These are phyloP conservation scores for Blastocystis sp. DNA, from an alignment of 352 stramenopile genomes.

Conservation along the genomic window DNA sequence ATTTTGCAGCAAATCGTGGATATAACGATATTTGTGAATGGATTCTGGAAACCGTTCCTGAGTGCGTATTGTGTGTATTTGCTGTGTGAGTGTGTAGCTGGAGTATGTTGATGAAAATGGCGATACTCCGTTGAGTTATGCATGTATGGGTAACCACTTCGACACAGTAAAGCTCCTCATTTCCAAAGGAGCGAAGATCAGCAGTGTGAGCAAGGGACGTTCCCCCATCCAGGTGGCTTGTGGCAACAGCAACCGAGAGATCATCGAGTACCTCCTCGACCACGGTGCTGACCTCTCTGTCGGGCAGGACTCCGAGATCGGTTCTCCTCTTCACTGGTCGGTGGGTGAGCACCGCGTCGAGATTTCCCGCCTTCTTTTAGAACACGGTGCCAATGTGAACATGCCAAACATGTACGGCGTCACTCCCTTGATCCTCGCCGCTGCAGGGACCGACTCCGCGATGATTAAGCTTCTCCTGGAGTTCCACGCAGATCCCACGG, in stretches of 20 bases:
- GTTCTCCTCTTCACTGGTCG: constrained; percentile 32
- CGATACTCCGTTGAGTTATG: constrained; percentile 45
- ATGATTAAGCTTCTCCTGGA: constrained; percentile 41
- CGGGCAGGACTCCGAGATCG: constrained; percentile 8
- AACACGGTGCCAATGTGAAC: background rate
- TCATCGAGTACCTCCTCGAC: constrained; percentile 22
- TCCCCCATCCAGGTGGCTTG: constrained; percentile 59
- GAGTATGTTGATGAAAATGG: constrained; percentile 49
- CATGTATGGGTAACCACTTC: constrained; percentile 37
- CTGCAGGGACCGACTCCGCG: background rate
- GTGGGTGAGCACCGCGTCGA: constrained; percentile 44
- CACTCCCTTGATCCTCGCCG: constrained; percentile 46
- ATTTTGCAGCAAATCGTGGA: constrained; percentile 49
- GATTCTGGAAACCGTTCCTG: constrained; percentile 15
- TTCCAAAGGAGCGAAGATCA: constrained; percentile 37
- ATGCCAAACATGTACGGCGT: background rate
- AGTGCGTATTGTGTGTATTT: background rate
- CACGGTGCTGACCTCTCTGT: constrained; percentile 9
- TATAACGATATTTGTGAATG: constrained; percentile 55
- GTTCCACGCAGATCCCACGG: constrained; percentile 16
- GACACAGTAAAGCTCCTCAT: constrained; percentile 49
- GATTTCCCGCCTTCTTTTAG: background rate
- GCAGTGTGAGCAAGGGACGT: background rate
- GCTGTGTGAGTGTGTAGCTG: background rate
- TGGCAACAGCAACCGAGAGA: constrained; percentile 28